Evolutionary conservation across 2,329 filamentous ascomycete species (phyloP).

Genomic region (Moelleriella libera): DNA sequence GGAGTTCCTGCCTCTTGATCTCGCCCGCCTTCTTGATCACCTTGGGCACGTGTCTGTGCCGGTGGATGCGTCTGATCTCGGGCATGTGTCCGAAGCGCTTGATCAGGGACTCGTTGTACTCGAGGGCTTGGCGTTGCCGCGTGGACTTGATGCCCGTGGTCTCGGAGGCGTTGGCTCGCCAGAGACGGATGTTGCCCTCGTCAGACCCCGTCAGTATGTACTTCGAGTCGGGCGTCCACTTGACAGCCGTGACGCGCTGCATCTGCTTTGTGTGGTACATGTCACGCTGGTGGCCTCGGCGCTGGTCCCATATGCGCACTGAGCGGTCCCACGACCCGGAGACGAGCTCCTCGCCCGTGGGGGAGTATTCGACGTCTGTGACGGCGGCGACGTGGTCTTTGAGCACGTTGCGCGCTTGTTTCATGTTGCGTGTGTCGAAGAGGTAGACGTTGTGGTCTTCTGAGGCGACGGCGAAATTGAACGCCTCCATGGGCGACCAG

Average conservation of each 20-base stretch:
- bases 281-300: constrained; percentile 73
- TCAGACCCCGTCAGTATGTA: constrained; percentile 87
- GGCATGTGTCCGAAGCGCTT: constrained; percentile 90
- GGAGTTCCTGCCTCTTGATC: constrained; percentile 85
- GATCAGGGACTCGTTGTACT: constrained; percentile 80
- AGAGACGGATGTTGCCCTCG: constrained; percentile 77
- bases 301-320: constrained; percentile 70
- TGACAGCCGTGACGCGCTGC: constrained; percentile 80
- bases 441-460: constrained; percentile 84
- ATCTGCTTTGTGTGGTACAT: constrained; percentile 97
- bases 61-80: constrained; percentile 78
- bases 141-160: constrained; percentile 76
- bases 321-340: constrained; percentile 78
- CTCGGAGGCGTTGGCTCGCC: constrained; percentile 75
- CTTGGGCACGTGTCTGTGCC: constrained; percentile 84
- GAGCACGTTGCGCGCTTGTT: constrained; percentile 74
- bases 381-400: constrained; percentile 84
- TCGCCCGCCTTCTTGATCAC: constrained; percentile 90
- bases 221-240: constrained; percentile 78
- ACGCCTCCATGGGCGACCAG: constrained; percentile 96
- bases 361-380: constrained; percentile 92
- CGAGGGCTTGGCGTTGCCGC: constrained; percentile 71
- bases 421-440: constrained; percentile 89
- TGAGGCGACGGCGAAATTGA: constrained; percentile 85
- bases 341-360: constrained; percentile 87